Percentiles rank a stretch among this genome's conserved stretches.
phyloP scores from a whole-genome alignment of 2,329 filamentous ascomycete species.

The Fusarium setosum region DNA sequence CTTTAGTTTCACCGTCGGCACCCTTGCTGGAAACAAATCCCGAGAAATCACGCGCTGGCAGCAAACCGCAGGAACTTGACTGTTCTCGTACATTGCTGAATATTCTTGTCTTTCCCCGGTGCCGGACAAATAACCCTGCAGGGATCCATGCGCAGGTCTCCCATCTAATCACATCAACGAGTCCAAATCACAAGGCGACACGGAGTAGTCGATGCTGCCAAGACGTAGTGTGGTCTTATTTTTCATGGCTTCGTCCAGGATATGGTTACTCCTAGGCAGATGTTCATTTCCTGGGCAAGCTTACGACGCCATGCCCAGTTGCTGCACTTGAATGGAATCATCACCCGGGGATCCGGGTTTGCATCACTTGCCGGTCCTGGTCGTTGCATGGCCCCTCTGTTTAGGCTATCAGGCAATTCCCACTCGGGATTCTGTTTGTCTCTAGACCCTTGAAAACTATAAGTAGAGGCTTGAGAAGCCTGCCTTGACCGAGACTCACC shows the following conservation, averaged over 20 bases:
- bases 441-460: conserved; percentile 7
- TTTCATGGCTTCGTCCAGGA: conserved; percentile 8
- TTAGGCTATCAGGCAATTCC: neutral
- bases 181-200: neutral
- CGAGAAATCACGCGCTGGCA: neutral
- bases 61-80: neutral
- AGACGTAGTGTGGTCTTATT: conserved; percentile 9
- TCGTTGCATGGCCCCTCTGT: neutral
- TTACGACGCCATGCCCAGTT: conserved; percentile 8
- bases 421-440: neutral
- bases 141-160: conserved; percentile 8
- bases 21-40: conserved; percentile 4
- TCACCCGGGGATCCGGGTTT: conserved; percentile 10
- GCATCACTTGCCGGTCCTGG: conserved; percentile 2
- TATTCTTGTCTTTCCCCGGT: neutral
- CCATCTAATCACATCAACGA: conserved; percentile 6
- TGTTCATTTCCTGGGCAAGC: neutral
- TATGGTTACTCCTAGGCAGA: neutral
- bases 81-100: neutral
- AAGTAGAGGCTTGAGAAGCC: conserved; percentile 13
- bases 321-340: conserved; percentile 1
- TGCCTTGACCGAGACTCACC: neutral
- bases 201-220: conserved; percentile 2
- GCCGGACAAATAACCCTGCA: neutral
- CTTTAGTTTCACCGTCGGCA: conserved; percentile 14